Evolutionary conservation across 805 yeast genomes (phyloP), one percentile per base, ranked within the genome.

Genomic region (Phaffomyces thermotolerans): DNA sequence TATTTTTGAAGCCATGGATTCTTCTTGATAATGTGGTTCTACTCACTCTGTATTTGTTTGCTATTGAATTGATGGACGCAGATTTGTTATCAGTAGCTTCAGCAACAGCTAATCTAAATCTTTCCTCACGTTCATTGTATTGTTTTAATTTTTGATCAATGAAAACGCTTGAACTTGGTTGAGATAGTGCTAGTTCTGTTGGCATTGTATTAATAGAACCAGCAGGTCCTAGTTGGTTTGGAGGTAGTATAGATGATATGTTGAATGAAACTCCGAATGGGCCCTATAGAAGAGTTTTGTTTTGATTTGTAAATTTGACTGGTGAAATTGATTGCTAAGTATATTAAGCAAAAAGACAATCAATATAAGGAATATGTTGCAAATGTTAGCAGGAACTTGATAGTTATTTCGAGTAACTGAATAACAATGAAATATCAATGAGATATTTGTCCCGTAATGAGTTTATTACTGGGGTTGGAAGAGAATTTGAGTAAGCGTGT

Each of bases 1-100:
- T 57, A 47, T 57, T 57, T 42, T 57, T 57, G 43, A 52, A 57
- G 14, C 61, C 61, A 35, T 57, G 57, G 22, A 57, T 56, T 22
- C 61, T 50, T 46, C 61, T 54, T 32, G 59, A 53, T 8, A 57
- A 42, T 3, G 61, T 57, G 0, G 61, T 57, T 32, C 61, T 46
- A 17, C 52, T 46, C 15, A 57, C 58, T 23, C 50, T 48, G 42
- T 50, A 57, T 45, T 56, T 57, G 40, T 52, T 56, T n/a, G 61
- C 61, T 29, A 57, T 54, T 37, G 60, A 56, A 45, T 56, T 56
- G 42, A 57, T 52, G 4, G 61, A 57, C 4, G 59, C 57, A 2
- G 55, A 42, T 37, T 50, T 54, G 45, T 57, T 52, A 10, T 48
- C 44, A 9, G 57, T 51, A 8, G 59, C 59, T 44, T 57, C 61